Base-by-base conservation (phyloP, 768 basidiomycete species). In the Suillus decipiens region DNA sequence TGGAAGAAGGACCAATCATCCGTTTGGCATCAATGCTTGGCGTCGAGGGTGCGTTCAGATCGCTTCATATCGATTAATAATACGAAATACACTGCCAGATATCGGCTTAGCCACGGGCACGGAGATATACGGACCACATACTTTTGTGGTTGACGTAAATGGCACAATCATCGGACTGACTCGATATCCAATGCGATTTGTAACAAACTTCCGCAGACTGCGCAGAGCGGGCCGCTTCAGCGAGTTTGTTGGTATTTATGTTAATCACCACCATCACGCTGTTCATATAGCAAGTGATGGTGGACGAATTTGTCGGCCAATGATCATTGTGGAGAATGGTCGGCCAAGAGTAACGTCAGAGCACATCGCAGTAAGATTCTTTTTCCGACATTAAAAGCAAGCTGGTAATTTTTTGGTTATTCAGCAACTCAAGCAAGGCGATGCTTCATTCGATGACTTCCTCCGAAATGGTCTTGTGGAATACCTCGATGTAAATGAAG, bases 401-500 rank as follows among this genome's bases (percentile, higher is more conserved):
- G 39, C 3, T 17, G 58, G 67, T 70, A 62, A 61, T 59, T 36
- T 7, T 57, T 63, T 11, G 45, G 60, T 60, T 54, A 50, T 22
- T 1, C 70, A 96, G 90, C 82, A 89, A 73, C 83, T 99, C 61
- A 96, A 96, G 74, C 84, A 86, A 68, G 89, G 87, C 39, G 77
- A 78, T 56, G 83, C 92, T 48, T 86, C 87, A 5, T 99, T 99
- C 72, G 96, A 99, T 74, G 95, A 96, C 74, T 99, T 99, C 78
- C 81, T 99, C 24, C 84, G 85, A 53, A 88, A 88, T 66, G 97
- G 97, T 36, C 84, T 99, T 15, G 94, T 99, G 63, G 97, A 99
- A 75, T 99, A 99, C 72, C 87, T 98, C 45, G 97, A 99, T 73
- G 96, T 98, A 60, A 99, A 99, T 74, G 97, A 99, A 77, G 97